Conservation (phyloP, 371 early-diverging fungal genomes). For the Thermomucor indicae-seudaticae region DNA sequence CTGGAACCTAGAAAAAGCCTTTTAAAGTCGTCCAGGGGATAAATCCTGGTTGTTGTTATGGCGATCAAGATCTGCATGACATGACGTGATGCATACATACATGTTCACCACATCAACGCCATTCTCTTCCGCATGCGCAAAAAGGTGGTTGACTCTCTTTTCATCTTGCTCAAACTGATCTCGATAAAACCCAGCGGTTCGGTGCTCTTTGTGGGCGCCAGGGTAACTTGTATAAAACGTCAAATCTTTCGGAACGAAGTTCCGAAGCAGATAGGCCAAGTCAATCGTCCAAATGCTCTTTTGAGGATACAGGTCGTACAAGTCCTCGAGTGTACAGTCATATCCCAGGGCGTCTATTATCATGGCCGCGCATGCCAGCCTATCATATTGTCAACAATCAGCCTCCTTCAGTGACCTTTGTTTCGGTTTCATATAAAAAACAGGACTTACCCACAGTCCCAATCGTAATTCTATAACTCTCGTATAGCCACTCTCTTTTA, state of each 20-base stretch:
- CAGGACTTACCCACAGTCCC: too few species aligned
- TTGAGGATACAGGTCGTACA: conserved; percentile 42
- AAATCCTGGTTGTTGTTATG: too few species aligned
- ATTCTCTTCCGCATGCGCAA: conserved; percentile 74
- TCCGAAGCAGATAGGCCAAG: conserved; percentile 70
- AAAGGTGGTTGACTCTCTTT: conserved; percentile 69
- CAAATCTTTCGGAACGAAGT: conserved; percentile 72
- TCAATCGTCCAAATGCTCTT: conserved; percentile 89
- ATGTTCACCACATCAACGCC: conserved; percentile 72
- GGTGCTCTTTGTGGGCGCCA: conserved; percentile 74
- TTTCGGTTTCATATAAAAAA: too few species aligned
- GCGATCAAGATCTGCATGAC: too few species aligned
- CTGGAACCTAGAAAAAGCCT: too few species aligned
- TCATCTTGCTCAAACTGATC: conserved; percentile 69
- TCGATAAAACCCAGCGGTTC: conserved; percentile 66
- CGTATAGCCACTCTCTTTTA: too few species aligned
- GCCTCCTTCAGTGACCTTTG: too few species aligned
- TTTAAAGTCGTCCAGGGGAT: too few species aligned
- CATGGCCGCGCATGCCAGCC: conserved; percentile 83
- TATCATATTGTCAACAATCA: too few species aligned
- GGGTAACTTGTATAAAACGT: conserved; percentile 84
- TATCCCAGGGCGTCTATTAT: conserved; percentile 57
- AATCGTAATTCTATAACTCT: too few species aligned
- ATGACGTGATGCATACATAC: too few species aligned
- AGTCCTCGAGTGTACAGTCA: conserved; percentile 35